Evolutionary conservation across 768 basidiomycete species (phyloP), one percentile per base, ranked within the genome.

Genomic region (Suillus occidentalis): DNA sequence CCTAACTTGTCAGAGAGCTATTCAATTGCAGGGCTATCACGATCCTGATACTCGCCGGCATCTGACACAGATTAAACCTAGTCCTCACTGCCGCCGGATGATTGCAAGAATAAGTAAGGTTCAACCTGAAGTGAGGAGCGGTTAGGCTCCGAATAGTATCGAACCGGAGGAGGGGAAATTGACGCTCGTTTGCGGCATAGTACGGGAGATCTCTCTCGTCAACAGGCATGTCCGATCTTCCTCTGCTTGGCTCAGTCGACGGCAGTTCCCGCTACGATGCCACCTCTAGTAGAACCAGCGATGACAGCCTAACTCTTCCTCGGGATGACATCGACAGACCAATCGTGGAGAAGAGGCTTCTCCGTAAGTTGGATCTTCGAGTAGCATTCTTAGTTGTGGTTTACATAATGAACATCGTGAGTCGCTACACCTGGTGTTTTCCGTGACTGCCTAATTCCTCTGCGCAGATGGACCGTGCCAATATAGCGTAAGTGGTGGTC

Each of bases 401-500:
- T 39, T 84, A 83, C 65, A 80, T 82, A 63, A 73, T 83, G 63
- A 83, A 83, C 73, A 81, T 79, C 47, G 81, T 82, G 65, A 66
- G 81, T 74, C 45, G 18, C 18, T 12, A 3, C 12, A 36, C 22
- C 4, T 40, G n/a, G 18, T 52, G 16, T 25, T 36, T 31, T 36
- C 39, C 42, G 25, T 1, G 16, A 28, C 60, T 66, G 22, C 63
- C 63, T 25, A 55, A 16, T 59, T 28, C 43, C 34, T 61, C 28
- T 66, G 16, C 56, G 20, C 34, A 88, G 83, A 84, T 90, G 68
- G 89, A 90, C 72, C 81, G 89, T 37, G 89, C 87, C 71, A 89
- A 89, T 71, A 85, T 81, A 61, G 78, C 83, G 88, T 89, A 73
- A 69, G 81, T 70, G 20, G 81, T 70, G 20, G 25, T 3, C 10